Base-by-base conservation (phyloP, 345 rosid species). In the Cardiospermum halicacabum region DNA sequence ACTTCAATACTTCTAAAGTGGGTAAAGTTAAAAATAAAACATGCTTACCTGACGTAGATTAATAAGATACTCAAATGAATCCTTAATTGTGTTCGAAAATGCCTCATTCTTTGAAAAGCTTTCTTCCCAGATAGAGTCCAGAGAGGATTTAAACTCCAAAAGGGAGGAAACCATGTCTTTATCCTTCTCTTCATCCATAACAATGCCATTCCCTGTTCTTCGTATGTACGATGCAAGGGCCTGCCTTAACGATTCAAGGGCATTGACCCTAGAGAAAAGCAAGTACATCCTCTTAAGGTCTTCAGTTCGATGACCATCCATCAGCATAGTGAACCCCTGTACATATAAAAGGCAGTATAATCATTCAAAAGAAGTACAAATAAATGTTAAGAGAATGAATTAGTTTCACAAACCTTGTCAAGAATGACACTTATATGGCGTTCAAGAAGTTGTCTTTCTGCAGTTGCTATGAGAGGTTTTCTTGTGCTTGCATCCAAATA, bases 121-220 rank as follows among this genome's bases (percentile, higher is more conserved):
- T 81, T 84, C 96, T 68, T 91, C 97, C 95, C 89, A 91, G 79
- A 89, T 82, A 51, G 80, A 63, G 72, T 94, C 99, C 69, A 94
- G 95, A 28, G 96, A 84, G 66, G 84, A 92, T 87, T 94, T 94
- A 69, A 89, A 91, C 70, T 89, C 97, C 80, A 94, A 74, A 56
- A 94, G 74, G 36, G 91, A 79, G 25, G 85, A 75, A 67, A 91
- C 99, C 97, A 94, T 91, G 63, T 91, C 99, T 69, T 91, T 94
- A 71, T 94, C 99, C 73, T 91, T 94, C 78, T 94, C 99, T 76
- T 94, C 99, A 81, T 94, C 97, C 96, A 91, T 83, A 68, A 91
- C 83, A 47, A 85, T 77, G 69, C 84, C 77, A 72, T 91, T 89
- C 64, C 96, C 99, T 47, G 90, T 84, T 83, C 80, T 84, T 56